Conservation (phyloP, 2,329 filamentous ascomycete genomes). For the Huntiella bhutanensis region DNA sequence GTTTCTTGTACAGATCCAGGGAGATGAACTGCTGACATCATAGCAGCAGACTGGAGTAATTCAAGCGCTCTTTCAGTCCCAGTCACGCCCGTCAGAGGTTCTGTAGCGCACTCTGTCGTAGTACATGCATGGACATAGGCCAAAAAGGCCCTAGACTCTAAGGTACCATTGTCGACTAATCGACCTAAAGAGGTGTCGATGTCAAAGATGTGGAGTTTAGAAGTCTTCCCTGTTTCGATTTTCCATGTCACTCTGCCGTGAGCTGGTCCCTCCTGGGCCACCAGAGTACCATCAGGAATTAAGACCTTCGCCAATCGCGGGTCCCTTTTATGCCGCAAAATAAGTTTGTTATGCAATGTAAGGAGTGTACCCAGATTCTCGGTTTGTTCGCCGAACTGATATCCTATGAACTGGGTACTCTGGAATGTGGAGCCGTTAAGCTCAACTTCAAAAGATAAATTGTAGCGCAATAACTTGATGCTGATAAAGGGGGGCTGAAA, state of each 20-base stretch:
- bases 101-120: conserved; percentile 27
- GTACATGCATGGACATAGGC: conserved; percentile 36
- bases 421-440: conserved; percentile 15
- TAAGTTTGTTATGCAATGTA: conserved; percentile 21
- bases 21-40: conserved; percentile 28
- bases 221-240: no score
- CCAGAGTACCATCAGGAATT: conserved; percentile 13
- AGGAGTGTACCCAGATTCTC: background rate
- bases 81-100: conserved; percentile 27
- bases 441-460: conserved; percentile 26
- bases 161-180: conserved; percentile 28
- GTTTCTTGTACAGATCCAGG: conserved; percentile 18
- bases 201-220: conserved; percentile 22
- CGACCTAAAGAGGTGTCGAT: conserved; percentile 31
- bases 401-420: conserved; percentile 29
- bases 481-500: conserved; percentile 14
- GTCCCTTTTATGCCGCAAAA: conserved; percentile 19
- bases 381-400: background rate
- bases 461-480: conserved; percentile 27
- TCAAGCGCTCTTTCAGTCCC: conserved; percentile 35
- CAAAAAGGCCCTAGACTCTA: conserved; percentile 32
- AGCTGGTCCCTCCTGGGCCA: no score
- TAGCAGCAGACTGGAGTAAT: conserved; percentile 28
- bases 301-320: conserved; percentile 19
- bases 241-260: no score